Evolutionary conservation across 495 filamentous ascomycete genomes (phyloP).

Genomic region (Chlorociboria aeruginascens): DNA sequence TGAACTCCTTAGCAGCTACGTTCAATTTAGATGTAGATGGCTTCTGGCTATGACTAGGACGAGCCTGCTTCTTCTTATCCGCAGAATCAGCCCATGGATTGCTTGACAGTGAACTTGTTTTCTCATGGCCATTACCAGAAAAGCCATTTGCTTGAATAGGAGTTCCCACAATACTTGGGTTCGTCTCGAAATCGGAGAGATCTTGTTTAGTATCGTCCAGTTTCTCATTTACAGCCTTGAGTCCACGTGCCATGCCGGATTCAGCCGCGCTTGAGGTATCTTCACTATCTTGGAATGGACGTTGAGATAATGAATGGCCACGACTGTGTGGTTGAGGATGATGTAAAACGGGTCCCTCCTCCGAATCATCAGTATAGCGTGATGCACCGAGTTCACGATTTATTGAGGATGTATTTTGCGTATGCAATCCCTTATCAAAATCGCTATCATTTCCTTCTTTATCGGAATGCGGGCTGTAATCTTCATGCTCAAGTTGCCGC

Average conservation of each 20-base stretch:
- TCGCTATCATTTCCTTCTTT: slow-evolving; percentile 19
- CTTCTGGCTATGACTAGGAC: slow-evolving; percentile 41
- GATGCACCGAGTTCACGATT: slow-evolving; percentile 22
- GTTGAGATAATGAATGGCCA: slow-evolving; percentile 43
- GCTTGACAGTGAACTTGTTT: slow-evolving; percentile 11
- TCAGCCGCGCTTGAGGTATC: slow-evolving; percentile 13
- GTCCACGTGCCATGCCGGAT: not conserved
- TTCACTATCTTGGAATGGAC: slow-evolving; percentile 29
- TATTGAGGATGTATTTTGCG: slow-evolving; percentile 23
- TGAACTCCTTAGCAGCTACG: slow-evolving; percentile 79
- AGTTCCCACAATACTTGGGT: slow-evolving; percentile 60
- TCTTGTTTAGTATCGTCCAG: slow-evolving; percentile 23
- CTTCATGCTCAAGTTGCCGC: slow-evolving; percentile 56
- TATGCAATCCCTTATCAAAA: slow-evolving; percentile 20
- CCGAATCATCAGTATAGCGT: slow-evolving; percentile 25
- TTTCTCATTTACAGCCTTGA: slow-evolving; percentile 5
- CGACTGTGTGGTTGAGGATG: slow-evolving; percentile 51
- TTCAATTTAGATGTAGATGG: slow-evolving; percentile 70
- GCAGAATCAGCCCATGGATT: slow-evolving; percentile 20
- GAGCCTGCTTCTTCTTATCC: not conserved
- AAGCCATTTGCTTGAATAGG: slow-evolving; percentile 29
- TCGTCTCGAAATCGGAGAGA: slow-evolving; percentile 61
- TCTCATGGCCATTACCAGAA: slow-evolving; percentile 7
- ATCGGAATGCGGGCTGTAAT: slow-evolving; percentile 43
- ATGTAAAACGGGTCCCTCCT: slow-evolving; percentile 38